A percentile compares a stretch with the other conserved stretches of the same genome.
Conservation (phyloP, 2,329 filamentous ascomycete genomes). For the Fusarium circinatum region DNA sequence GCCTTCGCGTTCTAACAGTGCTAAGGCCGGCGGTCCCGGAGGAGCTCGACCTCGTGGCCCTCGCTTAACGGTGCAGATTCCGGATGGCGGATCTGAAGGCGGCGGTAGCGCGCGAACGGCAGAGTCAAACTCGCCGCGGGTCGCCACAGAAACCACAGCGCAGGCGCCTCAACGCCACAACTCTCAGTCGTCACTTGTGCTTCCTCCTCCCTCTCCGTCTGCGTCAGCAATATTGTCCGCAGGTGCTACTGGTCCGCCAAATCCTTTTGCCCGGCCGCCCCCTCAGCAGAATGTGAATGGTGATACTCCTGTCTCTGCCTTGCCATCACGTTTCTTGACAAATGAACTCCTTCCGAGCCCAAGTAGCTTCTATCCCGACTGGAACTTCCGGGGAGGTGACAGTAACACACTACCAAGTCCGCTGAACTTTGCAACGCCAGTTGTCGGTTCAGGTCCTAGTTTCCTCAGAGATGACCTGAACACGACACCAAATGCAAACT, state of each 20-base stretch:
- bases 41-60: slow-evolving; percentile 80
- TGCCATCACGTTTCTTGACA: slow-evolving; percentile 90
- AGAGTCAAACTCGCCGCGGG: slow-evolving; percentile 73
- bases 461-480: slow-evolving; percentile 65
- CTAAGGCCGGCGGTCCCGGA: slow-evolving; percentile 64
- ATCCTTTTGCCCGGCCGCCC: slow-evolving; percentile 90
- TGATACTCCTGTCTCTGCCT: slow-evolving; percentile 86
- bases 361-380: slow-evolving; percentile 91
- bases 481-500: slow-evolving; percentile 25
- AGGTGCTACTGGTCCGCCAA: slow-evolving; percentile 90
- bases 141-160: slow-evolving; percentile 66
- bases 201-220: slow-evolving; percentile 93
- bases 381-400: slow-evolving; percentile 78
- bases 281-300: slow-evolving; percentile 72
- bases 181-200: slow-evolving; percentile 75
- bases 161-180: slow-evolving; percentile 63
- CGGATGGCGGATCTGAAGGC: slow-evolving; percentile 84
- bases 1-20: slow-evolving; percentile 81
- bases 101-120: slow-evolving; percentile 72
- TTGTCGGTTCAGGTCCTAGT: slow-evolving; percentile 69
- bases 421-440: slow-evolving; percentile 89
- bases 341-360: slow-evolving; percentile 90
- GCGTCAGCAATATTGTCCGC: slow-evolving; percentile 87
- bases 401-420: slow-evolving; percentile 92
- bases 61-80: slow-evolving; percentile 92